Evolutionary conservation across 1,284 basidiomycete species (phyloP), one percentile per base, ranked within the genome.

Genomic region (Meripilus lineatus): DNA sequence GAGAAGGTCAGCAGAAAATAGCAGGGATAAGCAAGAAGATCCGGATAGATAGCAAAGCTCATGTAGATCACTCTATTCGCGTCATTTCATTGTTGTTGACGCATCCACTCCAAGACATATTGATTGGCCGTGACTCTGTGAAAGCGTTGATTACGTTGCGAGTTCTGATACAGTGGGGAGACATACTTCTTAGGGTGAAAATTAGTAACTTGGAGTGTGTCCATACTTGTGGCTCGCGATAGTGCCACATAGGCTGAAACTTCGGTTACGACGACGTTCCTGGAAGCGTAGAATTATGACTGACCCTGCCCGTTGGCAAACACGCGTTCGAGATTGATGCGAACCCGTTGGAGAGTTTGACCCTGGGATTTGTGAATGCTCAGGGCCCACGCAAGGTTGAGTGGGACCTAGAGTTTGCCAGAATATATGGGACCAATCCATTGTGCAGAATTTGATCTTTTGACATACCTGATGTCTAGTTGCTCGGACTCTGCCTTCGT

Each of bases 311-410:
- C 90, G 51, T 84, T 87, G 62, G 93, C 90, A 63, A 94, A 90
- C 1, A 72, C 80, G 26, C 71, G 67, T 24, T 56, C 58, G 17
- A 88, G 66, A 55, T 88, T 74, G 1, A 89, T 78, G 48, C 79
- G 80, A 18, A 91, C 86, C 13, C 88, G 71, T 44, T 88, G 75
- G 15, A 93, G 62, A 0, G 84, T 91, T 60, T 90, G 88, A 0
- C 88, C 88, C 58, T 91, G 89, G 2, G 83, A 82, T 61, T 93
- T 93, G 63, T 92, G 90, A 22, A 93, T 81, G 45, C 84, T 86
- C 57, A 88, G 66, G 1, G 88, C 85, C 83, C 84, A 89, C 0
- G 86, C 79, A 2, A 89, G 68, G 41, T 90, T 89, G 20, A 91
- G 63, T 1, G 85, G 87, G 14, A 89, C 65, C 77, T 90, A 22